Evolutionary conservation across 306 rosid genomes (phyloP), one percentile per base, ranked within the genome.

Genomic region (Malus orientalis): DNA sequence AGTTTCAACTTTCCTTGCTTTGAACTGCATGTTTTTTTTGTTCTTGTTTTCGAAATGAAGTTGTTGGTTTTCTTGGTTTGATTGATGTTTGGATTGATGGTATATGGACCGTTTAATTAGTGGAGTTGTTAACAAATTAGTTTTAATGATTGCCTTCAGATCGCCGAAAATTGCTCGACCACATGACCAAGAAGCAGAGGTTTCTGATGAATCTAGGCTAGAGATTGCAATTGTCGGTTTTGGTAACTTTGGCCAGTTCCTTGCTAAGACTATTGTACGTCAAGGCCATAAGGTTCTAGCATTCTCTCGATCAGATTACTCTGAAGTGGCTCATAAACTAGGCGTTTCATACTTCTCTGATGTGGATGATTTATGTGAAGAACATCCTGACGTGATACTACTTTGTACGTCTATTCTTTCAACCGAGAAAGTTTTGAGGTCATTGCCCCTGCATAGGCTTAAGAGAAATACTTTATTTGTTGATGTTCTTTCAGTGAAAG

Each of bases 201-300:
- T 25, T 71, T 75, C 61, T 29, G 30, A 63, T 53, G 88, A 70
- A 18, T 74, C 87, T 6, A 88, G 84, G 88, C 96, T 93, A 65
- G 89, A 88, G 81, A 82, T 93, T 65, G 97, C 91, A 30, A 68
- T 93, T 2, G 62, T 93, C 75, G 98, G 98, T 54, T 93, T 93
- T 73, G 98, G 98, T 15, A 93, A 93, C 81, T 93, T 87, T 5
- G 97, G 98, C n/a, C 97, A 93, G 81, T 93, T 93, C 74, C 91
- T 91, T 70, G 96, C 96, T 4, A 88, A 91, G 83, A 73, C 91
- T 19, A 49, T 93, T 18, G 84, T 78, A 6, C 78, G 76, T 10
- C 98, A 86, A 61, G 98, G 98, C 22, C 97, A 93, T 83, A 77
- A 70, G 8, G 93, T 91, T 33, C 74, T 93, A 33, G 98, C 93